Percentiles rank a stretch among this genome's conserved stretches.
phyloP scores from a whole-genome alignment of 2,329 filamentous ascomycete genomes.

The Thelonectria blattea region DNA sequence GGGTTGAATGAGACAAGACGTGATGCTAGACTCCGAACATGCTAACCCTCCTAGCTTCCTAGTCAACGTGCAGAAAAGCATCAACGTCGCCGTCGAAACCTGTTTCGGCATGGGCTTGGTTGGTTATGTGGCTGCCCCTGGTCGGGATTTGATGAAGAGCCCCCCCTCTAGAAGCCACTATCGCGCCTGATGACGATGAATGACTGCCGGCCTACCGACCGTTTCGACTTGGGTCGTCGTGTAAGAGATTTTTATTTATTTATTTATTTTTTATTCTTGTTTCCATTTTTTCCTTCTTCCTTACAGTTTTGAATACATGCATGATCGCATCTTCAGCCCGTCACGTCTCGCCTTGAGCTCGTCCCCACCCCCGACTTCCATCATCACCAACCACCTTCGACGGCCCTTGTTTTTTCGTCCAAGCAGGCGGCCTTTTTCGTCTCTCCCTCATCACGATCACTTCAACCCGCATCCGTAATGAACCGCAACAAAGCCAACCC shows the following conservation, averaged over 20 bases:
- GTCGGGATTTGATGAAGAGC: constrained; percentile 12
- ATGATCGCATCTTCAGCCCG: constrained; percentile 7
- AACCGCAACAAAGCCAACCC: constrained; percentile 9
- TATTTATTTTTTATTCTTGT: too few relatives aligned
- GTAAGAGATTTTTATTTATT: background rate
- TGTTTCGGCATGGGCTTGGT: constrained; percentile 10
- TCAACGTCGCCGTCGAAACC: constrained; percentile 9
- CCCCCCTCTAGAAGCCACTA: background rate
- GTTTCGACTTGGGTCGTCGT: background rate
- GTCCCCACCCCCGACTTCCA: too few relatives aligned
- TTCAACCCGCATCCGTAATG: background rate
- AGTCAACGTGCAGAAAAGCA: background rate
- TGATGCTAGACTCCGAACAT: background rate
- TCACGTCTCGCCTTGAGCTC: background rate
- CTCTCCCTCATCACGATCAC: constrained; percentile 15
- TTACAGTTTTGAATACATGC: background rate
- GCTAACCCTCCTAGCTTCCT: background rate
- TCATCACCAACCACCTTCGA: too few relatives aligned
- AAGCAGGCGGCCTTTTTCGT: background rate
- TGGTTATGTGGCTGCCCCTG: constrained; percentile 2
- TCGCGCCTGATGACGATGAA: background rate
- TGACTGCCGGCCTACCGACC: background rate
- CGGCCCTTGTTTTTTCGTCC: background rate
- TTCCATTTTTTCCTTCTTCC: background rate
- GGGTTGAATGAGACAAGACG: background rate